Conservation (phyloP, 2,329 filamentous ascomycete genomes). For the Phyllosticta paracitricarpa region DNA sequence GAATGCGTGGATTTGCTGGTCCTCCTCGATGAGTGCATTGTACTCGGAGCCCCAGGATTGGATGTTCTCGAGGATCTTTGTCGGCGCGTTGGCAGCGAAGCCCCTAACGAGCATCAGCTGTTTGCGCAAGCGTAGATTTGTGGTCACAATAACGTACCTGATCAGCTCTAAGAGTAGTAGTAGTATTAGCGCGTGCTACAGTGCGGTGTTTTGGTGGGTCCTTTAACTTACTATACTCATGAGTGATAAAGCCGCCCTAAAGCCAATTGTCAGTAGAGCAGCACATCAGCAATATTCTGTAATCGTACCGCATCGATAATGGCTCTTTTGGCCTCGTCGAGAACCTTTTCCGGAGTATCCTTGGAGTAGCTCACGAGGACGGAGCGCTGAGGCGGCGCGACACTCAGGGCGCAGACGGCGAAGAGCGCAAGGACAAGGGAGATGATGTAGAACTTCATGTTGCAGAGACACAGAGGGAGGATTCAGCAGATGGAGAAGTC, state of each 20-base stretch:
- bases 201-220: background rate
- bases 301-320: constrained; percentile 52
- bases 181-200: constrained; percentile 13
- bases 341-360: constrained; percentile 55
- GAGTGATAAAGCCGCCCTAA: constrained; percentile 64
- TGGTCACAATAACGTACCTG: constrained; percentile 28
- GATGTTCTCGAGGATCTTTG: constrained; percentile 57
- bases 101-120: constrained; percentile 43
- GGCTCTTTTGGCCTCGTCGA: constrained; percentile 61
- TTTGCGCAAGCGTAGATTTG: constrained; percentile 13
- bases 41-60: constrained; percentile 43
- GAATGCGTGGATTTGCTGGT: constrained; percentile 48
- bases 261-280: background rate
- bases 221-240: constrained; percentile 59
- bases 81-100: constrained; percentile 65
- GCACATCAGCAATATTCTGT: background rate
- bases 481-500: background rate
- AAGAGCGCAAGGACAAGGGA: constrained; percentile 49
- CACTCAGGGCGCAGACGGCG: constrained; percentile 52
- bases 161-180: constrained; percentile 25
- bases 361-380: constrained; percentile 72
- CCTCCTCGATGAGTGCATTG: constrained; percentile 64
- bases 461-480: constrained; percentile 13
- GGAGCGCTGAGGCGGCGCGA: constrained; percentile 47
- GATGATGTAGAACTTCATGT: constrained; percentile 56